Base-by-base conservation (phyloP, 2,329 filamentous ascomycete species). In the Cladosporium sp. region DNA sequence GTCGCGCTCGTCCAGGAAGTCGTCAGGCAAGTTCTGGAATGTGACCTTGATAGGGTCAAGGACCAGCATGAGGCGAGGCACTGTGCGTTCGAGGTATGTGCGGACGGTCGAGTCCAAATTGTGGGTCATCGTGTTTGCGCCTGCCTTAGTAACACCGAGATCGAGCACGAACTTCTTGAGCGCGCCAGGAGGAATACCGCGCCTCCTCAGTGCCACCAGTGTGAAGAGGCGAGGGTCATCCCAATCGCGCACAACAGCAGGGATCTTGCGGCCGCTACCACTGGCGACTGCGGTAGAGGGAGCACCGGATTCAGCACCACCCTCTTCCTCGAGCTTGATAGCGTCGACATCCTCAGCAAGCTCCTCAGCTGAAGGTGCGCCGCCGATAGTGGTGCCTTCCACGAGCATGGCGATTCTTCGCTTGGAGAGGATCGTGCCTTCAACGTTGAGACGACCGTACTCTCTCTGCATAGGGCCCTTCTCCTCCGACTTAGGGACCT, bases 151-250 rank as follows among this genome's bases (percentile, higher is more conserved):
- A 37, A 97, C 91, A 32, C 92, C 93, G 19, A 97, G 84, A 73
- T 96, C 91, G 64, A 91, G 90, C 59, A 97, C 86, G 66, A 97
- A 97, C 56, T 90, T 87, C 58, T 96, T 83, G 60, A 97, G 89
- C 1, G 91, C 92, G 22, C 89, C 90, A 0, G 93, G 91, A 0
- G 93, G 93, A 0, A 97, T 83, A 70, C 93, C 93, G 58, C 92
- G 84, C 52, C 93, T 84, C 55, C 90, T 87, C 50, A 97, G 83
- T 1, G 84, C 91, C 60, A 93, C 91, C 17, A 97, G 78, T 1
- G 92, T 96, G 75, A 90, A 96, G 4, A 97, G 80, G 34, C 93
- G 83, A 10, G 93, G 93, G 67, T 97, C 93, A 65, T 97, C 90
- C 91, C 92, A 97, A 56, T 84, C 90, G 36, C 89, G 84, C 7